Conservation (phyloP, 2,329 filamentous ascomycete species). For the Paradendryphiella salina region DNA sequence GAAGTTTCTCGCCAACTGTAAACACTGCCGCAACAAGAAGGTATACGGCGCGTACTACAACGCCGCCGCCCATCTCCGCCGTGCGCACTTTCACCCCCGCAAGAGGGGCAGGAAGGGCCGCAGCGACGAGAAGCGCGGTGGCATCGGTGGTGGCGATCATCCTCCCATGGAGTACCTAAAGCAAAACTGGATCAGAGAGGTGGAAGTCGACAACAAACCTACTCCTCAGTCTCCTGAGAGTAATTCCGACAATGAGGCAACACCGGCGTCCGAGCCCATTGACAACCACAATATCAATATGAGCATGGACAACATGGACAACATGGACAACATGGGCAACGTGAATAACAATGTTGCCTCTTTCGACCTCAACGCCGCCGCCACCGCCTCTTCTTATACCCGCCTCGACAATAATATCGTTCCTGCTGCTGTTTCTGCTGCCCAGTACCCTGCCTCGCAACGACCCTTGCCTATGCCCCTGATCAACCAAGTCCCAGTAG, state of each 20-base stretch:
- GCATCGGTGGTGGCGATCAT: constrained; percentile 64
- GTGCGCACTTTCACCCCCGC: constrained; percentile 80
- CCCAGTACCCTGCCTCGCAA: constrained; percentile 15
- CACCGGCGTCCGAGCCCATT: constrained; percentile 5
- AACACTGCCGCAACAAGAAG: constrained; percentile 76
- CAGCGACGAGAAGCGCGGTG: constrained; percentile 62
- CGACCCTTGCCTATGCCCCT: constrained; percentile 15
- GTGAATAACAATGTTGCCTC: neutral
- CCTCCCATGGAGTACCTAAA: constrained; percentile 64
- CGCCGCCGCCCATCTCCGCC: constrained; percentile 83
- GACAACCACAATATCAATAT: constrained; percentile 3
- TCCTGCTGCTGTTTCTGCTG: constrained; percentile 1
- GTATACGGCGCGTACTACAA: constrained; percentile 93
- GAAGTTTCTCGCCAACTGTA: constrained; percentile 77
- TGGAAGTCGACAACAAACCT: constrained; percentile 50
- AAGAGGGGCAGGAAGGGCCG: constrained; percentile 61
- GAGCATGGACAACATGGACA: no score
- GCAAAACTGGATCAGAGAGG: constrained; percentile 62
- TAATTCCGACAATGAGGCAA: constrained; percentile 28
- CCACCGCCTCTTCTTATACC: neutral
- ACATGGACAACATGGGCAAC: no score
- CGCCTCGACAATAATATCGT: neutral
- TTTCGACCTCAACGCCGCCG: neutral
- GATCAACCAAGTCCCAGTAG: constrained; percentile 17
- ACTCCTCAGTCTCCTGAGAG: constrained; percentile 25